These are phyloP conservation scores for apple (Malus domestica) DNA, from an alignment of 306 rosid genomes.

Conservation along the genomic window DNA sequence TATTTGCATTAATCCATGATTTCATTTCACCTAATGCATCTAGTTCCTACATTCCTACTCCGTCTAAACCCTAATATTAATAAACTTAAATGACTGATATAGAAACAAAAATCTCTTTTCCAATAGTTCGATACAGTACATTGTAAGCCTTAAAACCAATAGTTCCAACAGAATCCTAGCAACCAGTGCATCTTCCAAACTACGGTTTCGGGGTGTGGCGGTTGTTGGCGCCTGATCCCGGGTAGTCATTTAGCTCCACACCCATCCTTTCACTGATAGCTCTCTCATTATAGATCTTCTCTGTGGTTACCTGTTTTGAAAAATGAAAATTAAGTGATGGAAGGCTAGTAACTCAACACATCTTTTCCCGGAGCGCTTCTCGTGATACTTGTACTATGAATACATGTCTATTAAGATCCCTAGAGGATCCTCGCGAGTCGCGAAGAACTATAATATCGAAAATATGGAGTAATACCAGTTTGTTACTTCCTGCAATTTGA, in stretches of 20 bases:
- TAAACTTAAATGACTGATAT: conserved; percentile 15
- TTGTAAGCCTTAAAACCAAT: neutral
- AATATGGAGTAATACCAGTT: conserved; percentile 19
- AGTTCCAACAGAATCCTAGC: conserved; percentile 11
- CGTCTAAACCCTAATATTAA: neutral
- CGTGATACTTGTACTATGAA: neutral
- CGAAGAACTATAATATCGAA: neutral
- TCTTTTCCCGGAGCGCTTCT: neutral
- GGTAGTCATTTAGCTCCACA: conserved; percentile 67
- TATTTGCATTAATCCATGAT: neutral
- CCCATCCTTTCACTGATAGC: conserved; percentile 43
- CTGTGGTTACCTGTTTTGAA: conserved; percentile 25
- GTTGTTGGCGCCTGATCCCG: conserved; percentile 71
- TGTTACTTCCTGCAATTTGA: conserved; percentile 25
- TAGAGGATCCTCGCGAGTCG: neutral
- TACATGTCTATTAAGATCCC: neutral
- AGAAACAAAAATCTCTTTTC: conserved; percentile 16
- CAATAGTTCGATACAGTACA: conserved; percentile 1
- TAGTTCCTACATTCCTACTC: conserved; percentile 6
- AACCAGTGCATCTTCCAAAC: conserved; percentile 27
- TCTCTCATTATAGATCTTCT: conserved; percentile 26
- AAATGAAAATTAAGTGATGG: neutral
- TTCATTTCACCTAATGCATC: neutral
- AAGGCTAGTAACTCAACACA: neutral
- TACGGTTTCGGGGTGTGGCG: conserved; percentile 85